Conservation (phyloP, 371 early-diverging fungal species). For the Saksenaea oblongispora region DNA sequence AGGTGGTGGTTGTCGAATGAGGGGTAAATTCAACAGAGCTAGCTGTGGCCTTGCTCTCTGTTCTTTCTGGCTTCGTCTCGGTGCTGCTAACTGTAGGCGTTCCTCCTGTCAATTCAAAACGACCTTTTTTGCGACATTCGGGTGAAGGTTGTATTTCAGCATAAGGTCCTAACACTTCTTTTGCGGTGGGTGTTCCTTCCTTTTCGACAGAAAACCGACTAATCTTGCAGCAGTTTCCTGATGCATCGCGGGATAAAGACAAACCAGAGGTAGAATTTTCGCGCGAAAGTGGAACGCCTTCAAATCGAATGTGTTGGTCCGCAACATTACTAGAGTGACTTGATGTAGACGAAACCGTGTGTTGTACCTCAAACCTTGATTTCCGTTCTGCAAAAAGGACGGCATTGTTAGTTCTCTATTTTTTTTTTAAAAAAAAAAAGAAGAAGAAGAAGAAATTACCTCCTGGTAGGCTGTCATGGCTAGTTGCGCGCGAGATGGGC, state of each 20-base stretch:
- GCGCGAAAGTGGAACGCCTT: slow-evolving; percentile 32
- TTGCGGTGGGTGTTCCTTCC: slow-evolving; percentile 9
- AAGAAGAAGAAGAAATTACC: not conserved
- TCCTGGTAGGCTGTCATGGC: slow-evolving; percentile 18
- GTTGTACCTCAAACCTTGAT: slow-evolving; percentile 26
- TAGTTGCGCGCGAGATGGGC: slow-evolving; percentile 12
- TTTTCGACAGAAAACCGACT: slow-evolving; percentile 31
- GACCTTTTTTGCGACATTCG: slow-evolving; percentile 44
- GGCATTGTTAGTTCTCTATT: not conserved
- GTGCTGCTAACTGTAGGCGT: slow-evolving; percentile 3
- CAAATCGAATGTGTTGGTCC: slow-evolving; percentile 18
- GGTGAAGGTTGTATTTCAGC: slow-evolving; percentile 4
- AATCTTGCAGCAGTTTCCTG: slow-evolving; percentile 19
- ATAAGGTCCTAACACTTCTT: slow-evolving; percentile 1
- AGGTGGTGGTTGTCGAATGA: not conserved
- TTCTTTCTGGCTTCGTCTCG: not conserved
- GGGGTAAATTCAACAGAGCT: not conserved
- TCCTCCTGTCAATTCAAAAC: slow-evolving; percentile 44
- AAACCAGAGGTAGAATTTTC: slow-evolving; percentile 42
- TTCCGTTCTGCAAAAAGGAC: slow-evolving; percentile 13
- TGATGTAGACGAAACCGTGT: slow-evolving; percentile 1
- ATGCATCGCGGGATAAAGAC: slow-evolving; percentile 19
- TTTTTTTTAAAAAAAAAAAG: too few relatives aligned
- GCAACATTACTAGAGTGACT: slow-evolving; percentile 7
- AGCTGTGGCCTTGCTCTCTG: not conserved